These are phyloP conservation scores for Xylariaceae sp. DNA, from an alignment of 2,329 filamentous ascomycete genomes.

Conservation along the genomic window DNA sequence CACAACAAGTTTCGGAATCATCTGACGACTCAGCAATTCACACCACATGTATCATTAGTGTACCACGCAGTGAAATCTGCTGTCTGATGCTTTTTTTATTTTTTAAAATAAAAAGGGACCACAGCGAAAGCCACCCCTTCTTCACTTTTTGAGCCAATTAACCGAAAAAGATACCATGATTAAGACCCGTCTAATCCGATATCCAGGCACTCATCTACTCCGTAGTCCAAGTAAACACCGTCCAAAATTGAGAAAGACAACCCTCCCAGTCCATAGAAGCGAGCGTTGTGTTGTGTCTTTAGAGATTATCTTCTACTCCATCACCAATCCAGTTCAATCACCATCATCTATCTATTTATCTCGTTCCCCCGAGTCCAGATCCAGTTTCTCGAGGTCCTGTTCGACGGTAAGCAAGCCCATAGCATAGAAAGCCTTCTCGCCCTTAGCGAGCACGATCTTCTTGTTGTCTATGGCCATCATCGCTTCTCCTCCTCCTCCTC, in stretches of 20 bases:
- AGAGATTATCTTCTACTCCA: too few species aligned
- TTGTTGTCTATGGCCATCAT: slow-evolving; percentile 14
- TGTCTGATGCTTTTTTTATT: neutral
- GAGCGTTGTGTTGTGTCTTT: too few species aligned
- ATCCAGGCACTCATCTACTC: slow-evolving; percentile 2
- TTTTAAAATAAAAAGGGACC: too few species aligned
- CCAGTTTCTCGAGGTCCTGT: slow-evolving; percentile 71
- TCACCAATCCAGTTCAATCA: too few species aligned
- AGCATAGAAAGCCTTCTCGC: slow-evolving; percentile 74
- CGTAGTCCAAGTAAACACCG: neutral
- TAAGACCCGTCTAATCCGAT: slow-evolving; percentile 4
- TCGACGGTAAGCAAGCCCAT: slow-evolving; percentile 82
- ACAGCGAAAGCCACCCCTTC: neutral
- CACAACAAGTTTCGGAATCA: neutral
- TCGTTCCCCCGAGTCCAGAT: slow-evolving; percentile 54
- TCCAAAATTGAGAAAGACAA: neutral
- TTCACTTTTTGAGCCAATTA: neutral
- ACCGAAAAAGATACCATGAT: neutral
- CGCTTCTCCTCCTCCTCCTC: neutral
- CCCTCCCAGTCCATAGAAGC: neutral
- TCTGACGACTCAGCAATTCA: slow-evolving; percentile 3
- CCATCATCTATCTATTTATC: slow-evolving; percentile 28
- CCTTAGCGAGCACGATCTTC: slow-evolving; percentile 65
- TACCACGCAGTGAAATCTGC: slow-evolving; percentile 18
- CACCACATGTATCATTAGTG: slow-evolving; percentile 17